These are phyloP conservation scores for Paratinospora sagittata DNA, from an alignment of 164 flowering plant genomes.

Conservation along the genomic window DNA sequence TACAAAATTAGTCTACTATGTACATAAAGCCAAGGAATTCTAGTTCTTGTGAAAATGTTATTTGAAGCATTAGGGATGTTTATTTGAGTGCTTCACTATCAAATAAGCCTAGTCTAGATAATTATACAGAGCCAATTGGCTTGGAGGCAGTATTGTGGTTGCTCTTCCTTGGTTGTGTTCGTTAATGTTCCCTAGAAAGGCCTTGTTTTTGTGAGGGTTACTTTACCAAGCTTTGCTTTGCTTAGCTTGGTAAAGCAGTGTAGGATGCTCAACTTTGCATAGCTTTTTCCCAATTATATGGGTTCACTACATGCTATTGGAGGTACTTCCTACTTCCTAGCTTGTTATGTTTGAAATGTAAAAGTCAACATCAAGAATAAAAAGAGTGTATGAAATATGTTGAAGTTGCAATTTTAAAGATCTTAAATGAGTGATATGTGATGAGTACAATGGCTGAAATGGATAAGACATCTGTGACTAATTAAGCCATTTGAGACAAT, in stretches of 20 bases:
- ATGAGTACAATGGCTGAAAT: not conserved
- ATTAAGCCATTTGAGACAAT: no score
- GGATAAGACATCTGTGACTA: not conserved
- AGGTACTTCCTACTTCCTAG: not conserved
- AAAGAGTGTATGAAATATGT: not conserved
- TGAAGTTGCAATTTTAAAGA: not conserved
- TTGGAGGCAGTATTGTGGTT: no score
- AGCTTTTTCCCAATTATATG: not conserved
- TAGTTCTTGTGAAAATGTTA: not conserved
- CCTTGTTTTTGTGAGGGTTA: no score
- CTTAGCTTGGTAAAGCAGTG: not conserved
- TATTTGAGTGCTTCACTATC: not conserved
- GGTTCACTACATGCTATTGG: not conserved
- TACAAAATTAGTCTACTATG: no score
- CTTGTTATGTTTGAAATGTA: not conserved
- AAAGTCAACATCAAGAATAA: not conserved
- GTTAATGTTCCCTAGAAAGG: no score
- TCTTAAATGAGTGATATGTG: not conserved
- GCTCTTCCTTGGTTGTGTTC: no score
- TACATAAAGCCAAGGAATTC: no score
- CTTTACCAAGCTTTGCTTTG: no score
- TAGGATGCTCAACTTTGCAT: not conserved
- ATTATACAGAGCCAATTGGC: no score
- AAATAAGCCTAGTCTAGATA: not conserved
- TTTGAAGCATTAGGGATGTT: not conserved